Evolutionary conservation across 2,329 filamentous ascomycete genomes (phyloP).

Genomic region (Taxawa tesnikishii): DNA sequence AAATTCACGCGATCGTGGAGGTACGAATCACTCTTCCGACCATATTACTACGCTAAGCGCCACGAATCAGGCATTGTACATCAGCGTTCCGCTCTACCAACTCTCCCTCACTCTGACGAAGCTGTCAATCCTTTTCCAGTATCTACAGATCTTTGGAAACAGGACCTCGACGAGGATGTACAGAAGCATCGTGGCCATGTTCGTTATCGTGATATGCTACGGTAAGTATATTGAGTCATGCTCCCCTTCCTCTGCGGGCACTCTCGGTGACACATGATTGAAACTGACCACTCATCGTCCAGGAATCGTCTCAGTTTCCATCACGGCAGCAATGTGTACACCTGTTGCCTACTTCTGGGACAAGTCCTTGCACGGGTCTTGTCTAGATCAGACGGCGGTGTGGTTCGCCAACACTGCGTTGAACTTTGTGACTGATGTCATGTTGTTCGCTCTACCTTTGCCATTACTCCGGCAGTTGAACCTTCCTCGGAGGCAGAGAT

Average conservation of each 20-base stretch:
- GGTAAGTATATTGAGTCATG: no score
- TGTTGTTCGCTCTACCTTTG: slow-evolving; percentile 1
- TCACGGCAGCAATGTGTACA: no score
- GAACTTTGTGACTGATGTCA: slow-evolving; percentile 1
- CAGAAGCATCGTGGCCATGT: slow-evolving; percentile 15
- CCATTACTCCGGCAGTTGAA: not conserved
- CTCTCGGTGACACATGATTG: no score
- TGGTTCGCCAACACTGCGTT: slow-evolving; percentile 1
- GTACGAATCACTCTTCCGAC: no score
- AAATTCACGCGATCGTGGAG: no score
- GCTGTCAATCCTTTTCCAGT: slow-evolving; percentile 35
- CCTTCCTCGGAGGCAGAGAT: not conserved
- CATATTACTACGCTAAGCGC: no score
- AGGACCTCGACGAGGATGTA: slow-evolving; percentile 25
- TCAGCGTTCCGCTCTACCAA: slow-evolving; percentile 27
- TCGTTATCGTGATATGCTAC: slow-evolving; percentile 20
- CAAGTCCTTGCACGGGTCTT: not conserved
- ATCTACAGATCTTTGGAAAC: slow-evolving; percentile 37
- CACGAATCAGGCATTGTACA: slow-evolving; percentile 8
- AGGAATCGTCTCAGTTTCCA: no score
- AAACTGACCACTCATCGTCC: no score
- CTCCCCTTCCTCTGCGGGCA: no score
- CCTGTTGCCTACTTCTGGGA: not conserved
- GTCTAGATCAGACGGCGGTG: not conserved
- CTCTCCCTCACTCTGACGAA: slow-evolving; percentile 26